Evolutionary conservation across 2,329 filamentous ascomycete genomes (phyloP).

Genomic region (Pezicula rhizophila): DNA sequence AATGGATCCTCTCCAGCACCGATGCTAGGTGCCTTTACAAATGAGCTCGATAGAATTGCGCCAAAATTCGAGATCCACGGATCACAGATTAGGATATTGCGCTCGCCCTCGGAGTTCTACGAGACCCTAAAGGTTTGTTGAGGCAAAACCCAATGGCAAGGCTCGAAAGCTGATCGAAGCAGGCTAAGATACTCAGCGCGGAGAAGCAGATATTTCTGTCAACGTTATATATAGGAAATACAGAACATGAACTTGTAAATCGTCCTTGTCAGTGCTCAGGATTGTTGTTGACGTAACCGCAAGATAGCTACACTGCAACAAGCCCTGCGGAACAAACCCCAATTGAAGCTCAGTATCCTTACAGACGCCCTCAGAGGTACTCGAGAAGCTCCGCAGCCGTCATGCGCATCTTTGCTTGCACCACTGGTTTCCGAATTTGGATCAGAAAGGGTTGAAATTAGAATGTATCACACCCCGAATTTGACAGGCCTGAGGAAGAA

Average conservation of each 20-base stretch:
- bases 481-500: constrained; percentile 81
- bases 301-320: constrained; percentile 71
- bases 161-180: constrained; percentile 21
- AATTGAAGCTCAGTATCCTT: constrained; percentile 78
- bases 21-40: constrained; percentile 53
- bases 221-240: constrained; percentile 95
- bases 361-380: constrained; percentile 90
- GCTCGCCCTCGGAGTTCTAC: constrained; percentile 84
- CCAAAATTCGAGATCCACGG: constrained; percentile 85
- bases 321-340: constrained; percentile 67
- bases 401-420: constrained; percentile 81
- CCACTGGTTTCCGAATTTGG: constrained; percentile 83
- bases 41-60: constrained; percentile 80
- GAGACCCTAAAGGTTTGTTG: constrained; percentile 71
- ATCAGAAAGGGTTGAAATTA: constrained; percentile 75
- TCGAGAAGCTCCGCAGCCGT: constrained; percentile 77
- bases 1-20: constrained; percentile 39
- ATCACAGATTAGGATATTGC: constrained; percentile 72
- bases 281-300: constrained; percentile 8
- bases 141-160: constrained; percentile 1
- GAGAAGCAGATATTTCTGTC: constrained; percentile 80
- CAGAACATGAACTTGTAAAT: constrained; percentile 74
- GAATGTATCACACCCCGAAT: constrained; percentile 98
- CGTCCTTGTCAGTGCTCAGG: constrained; percentile 8
- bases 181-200: constrained; percentile 77